Evolutionary conservation across 768 basidiomycete genomes (phyloP).

Genomic region (Serendipita indica): DNA sequence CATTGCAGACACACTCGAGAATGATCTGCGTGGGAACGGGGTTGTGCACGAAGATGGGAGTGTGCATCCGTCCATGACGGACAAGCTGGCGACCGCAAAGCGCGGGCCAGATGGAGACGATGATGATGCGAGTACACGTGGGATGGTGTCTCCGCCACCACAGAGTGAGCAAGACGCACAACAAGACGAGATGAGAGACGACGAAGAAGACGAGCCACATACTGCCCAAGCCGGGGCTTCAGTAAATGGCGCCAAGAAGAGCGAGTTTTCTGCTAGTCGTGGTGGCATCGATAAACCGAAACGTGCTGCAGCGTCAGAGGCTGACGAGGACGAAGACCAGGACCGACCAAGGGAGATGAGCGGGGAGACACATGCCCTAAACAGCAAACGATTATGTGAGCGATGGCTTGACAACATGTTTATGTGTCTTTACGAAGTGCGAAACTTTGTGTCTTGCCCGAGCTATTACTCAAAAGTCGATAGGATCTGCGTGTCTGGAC

Average conservation of each 20-base stretch:
- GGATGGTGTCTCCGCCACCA: conserved; percentile 33
- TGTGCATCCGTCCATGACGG: conserved; percentile 18
- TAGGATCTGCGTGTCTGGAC: conserved; percentile 97
- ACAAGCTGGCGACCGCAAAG: conserved; percentile 17
- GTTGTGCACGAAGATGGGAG: conserved; percentile 15
- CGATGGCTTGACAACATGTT: conserved; percentile 96
- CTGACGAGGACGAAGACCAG: conserved; percentile 32
- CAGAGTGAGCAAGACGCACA: conserved; percentile 18
- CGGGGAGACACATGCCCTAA: conserved; percentile 58
- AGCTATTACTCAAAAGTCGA: background rate
- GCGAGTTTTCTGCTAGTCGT: background rate
- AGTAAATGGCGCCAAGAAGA: background rate
- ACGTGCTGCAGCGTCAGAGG: conserved; percentile 12
- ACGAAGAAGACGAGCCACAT: conserved; percentile 23
- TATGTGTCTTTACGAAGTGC: conserved; percentile 93
- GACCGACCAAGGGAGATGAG: background rate
- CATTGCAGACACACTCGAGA: conserved; percentile 22
- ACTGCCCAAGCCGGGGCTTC: background rate
- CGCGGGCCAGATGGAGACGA: conserved; percentile 25
- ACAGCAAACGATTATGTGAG: conserved; percentile 92
- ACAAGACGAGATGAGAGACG: conserved; percentile 16
- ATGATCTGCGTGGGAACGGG: conserved; percentile 22
- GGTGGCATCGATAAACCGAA: background rate
- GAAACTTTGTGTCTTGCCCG: conserved; percentile 15
- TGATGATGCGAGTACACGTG: conserved; percentile 60